Evolutionary conservation across 371 early-diverging fungal genomes (phyloP), one percentile per base, ranked within the genome.

Genomic region (Rhizomucor pusillus): DNA sequence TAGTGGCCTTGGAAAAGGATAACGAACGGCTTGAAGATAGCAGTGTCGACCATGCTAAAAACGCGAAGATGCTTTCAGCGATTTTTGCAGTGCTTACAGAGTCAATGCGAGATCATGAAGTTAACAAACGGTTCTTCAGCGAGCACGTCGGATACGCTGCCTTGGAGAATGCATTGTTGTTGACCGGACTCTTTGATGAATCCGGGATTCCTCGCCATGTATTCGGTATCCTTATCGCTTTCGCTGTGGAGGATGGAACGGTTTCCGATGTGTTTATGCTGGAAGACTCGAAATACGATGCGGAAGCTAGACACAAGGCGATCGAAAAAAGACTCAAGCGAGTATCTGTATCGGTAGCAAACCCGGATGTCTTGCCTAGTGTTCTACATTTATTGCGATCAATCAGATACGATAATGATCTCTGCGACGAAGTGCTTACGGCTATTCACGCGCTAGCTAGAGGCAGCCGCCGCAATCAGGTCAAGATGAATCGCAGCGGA

Each of bases 191-290:
- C 35, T 16, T 5, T 12, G 66, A 64, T 5, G 56, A 60, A 10
- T 41, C 58, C 4, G 70, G 69, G 13, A 61, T 68, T 37, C 65
- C 81, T 0, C 56, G 66, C 10, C 63, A 71, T 20, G 62, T 81
- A 36, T 77, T 87, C 50, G 88, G 88, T 11, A 72, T 84, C 9
- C 59, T 88, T 6, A 78, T 89, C 54, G 79, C 79, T 3, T 82
- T 87, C 57, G 82, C 83, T 4, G 60, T 84, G 11, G 84, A 84
- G 25, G 72, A 83, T 44, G 73, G 72, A 11, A 62, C 55, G 0
- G 43, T 84, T 0, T 52, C 59, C 14, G 65, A 79, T 20, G 53
- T 84, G n/a, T 86, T 88, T 52, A 50, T 67, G n/a, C 37, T 65
- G 0, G 56, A 59, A 0, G 51, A 57, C 16, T 29, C 29, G 29